Evolutionary conservation across 2,329 filamentous ascomycete genomes (phyloP).

Genomic region (Hypomyces rosellus): DNA sequence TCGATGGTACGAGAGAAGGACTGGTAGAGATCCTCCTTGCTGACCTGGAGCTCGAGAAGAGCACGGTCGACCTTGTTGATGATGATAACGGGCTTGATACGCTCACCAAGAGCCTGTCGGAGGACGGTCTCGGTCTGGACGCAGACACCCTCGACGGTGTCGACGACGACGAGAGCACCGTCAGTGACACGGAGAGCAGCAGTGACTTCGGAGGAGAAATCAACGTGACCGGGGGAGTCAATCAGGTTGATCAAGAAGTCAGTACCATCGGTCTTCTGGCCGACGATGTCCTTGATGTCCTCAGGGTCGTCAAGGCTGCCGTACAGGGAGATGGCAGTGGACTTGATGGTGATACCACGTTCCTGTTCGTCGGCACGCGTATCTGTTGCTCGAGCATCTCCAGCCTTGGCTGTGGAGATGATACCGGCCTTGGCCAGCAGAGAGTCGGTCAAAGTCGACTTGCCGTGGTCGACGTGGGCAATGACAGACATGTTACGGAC

Average conservation of each 20-base stretch:
- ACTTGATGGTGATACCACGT: conserved; percentile 99
- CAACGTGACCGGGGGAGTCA: conserved; percentile 99
- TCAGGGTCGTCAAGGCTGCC: conserved; percentile 73
- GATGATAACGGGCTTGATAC: conserved; percentile 98
- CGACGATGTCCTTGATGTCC: conserved; percentile 90
- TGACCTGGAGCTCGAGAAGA: conserved; percentile 96
- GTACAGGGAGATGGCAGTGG: conserved; percentile 98
- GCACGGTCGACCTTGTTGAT: conserved; percentile 99
- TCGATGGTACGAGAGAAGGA: conserved; percentile 99
- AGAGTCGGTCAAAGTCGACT: conserved; percentile 98
- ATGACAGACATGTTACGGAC: conserved; percentile 99
- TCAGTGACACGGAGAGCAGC: conserved; percentile 99
- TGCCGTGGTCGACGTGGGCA: conserved; percentile 99
- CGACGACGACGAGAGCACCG: conserved; percentile 98
- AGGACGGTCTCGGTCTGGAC: conserved; percentile 99
- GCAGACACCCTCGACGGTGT: conserved; percentile 99
- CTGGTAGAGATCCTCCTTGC: conserved; percentile 99
- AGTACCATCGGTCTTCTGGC: conserved; percentile 80
- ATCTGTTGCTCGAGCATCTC: conserved; percentile 92
- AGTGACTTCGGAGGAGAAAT: conserved; percentile 99
- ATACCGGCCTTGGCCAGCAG: conserved; percentile 99
- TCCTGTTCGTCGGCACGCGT: conserved; percentile 98
- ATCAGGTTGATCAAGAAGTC: conserved; percentile 99
- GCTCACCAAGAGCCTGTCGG: conserved; percentile 97
- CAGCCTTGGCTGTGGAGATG: conserved; percentile 95